Conservation (phyloP, 495 filamentous ascomycete genomes). For the Aeminium ludgeri region DNA sequence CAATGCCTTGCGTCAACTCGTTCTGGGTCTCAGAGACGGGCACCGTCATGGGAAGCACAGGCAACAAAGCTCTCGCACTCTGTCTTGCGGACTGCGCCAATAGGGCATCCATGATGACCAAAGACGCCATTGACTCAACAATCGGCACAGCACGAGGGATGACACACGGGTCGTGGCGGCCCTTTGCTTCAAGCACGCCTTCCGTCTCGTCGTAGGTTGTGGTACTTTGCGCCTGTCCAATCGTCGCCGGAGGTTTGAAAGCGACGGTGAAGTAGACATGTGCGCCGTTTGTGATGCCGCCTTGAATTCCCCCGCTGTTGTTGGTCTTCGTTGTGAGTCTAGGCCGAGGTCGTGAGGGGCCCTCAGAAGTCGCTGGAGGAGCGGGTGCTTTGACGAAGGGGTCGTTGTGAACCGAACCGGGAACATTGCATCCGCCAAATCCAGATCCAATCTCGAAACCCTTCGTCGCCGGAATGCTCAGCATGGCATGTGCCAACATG, state of each 20-base stretch:
- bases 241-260: slow-evolving; percentile 94
- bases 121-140: slow-evolving; percentile 86
- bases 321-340: slow-evolving; percentile 80
- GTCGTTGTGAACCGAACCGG: slow-evolving; percentile 88
- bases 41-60: slow-evolving; percentile 28
- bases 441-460: slow-evolving; percentile 94
- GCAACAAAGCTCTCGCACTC: slow-evolving; percentile 35
- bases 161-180: slow-evolving; percentile 89
- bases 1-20: neutral
- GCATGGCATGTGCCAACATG: slow-evolving; percentile 85
- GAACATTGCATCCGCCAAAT: slow-evolving; percentile 73
- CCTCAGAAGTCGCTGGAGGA: slow-evolving; percentile 9
- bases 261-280: slow-evolving; percentile 88
- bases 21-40: slow-evolving; percentile 5
- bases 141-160: slow-evolving; percentile 89
- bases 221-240: slow-evolving; percentile 79
- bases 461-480: slow-evolving; percentile 92
- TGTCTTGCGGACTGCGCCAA: slow-evolving; percentile 67
- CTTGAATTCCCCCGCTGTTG: slow-evolving; percentile 92
- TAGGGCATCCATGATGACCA: slow-evolving; percentile 84
- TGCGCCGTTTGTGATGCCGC: slow-evolving; percentile 89
- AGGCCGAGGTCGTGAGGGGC: slow-evolving; percentile 16
- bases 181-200: slow-evolving; percentile 80
- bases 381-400: slow-evolving; percentile 51
- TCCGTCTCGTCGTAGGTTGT: slow-evolving; percentile 55